Evolutionary conservation across 441 rosid genomes (phyloP).

Genomic region (Gossypium davidsonii): DNA sequence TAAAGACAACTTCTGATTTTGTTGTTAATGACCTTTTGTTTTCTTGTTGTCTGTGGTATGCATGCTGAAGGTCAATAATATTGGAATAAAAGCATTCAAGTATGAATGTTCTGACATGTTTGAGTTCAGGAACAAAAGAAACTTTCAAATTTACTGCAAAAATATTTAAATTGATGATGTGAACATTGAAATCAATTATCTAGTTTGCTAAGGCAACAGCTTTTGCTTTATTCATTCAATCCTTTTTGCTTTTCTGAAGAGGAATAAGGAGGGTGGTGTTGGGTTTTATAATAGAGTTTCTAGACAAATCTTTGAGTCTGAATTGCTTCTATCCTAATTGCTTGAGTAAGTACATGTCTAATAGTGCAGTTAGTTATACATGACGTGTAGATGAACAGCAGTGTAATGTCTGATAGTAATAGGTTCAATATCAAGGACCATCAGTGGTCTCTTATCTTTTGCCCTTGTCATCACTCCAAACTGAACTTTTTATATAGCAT

Average conservation of each 20-base stretch:
- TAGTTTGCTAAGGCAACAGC: background rate
- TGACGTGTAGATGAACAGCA: background rate
- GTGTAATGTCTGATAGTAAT: background rate
- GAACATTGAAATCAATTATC: background rate
- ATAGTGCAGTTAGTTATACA: background rate
- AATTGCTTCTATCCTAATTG: background rate
- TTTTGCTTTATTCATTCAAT: background rate
- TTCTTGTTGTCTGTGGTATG: conserved; percentile 2
- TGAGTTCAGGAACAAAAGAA: background rate
- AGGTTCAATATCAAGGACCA: conserved; percentile 1
- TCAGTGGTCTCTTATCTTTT: background rate
- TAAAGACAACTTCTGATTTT: background rate
- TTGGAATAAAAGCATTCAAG: conserved; percentile 7
- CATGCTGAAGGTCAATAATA: conserved; percentile 2
- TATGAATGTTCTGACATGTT: background rate
- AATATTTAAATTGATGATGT: conserved; percentile 6
- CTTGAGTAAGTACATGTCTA: background rate
- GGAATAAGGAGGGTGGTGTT: background rate
- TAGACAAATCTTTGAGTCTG: background rate
- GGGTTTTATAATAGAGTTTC: background rate
- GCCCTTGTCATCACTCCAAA: background rate
- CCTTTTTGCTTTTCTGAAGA: background rate
- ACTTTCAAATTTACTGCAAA: background rate
- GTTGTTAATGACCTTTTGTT: background rate
- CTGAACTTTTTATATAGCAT: background rate